Base-by-base conservation (phyloP, 1,284 basidiomycete genomes). In the Fomitopsis betulina region DNA sequence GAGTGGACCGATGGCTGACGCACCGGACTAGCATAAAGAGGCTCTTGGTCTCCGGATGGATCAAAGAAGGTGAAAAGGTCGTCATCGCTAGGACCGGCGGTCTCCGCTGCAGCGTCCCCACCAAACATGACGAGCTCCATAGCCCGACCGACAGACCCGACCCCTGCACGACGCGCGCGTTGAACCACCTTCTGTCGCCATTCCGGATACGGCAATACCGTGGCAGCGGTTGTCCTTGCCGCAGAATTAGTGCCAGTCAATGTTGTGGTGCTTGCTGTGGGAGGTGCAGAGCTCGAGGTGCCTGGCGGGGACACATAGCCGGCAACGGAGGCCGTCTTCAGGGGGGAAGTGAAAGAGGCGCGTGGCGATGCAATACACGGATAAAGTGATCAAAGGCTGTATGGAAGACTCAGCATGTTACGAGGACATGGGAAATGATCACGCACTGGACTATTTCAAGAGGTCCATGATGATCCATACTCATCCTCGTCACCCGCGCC, bases 401-500 rank as follows among this genome's bases (percentile, higher is more conserved):
- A 53, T n/a, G n/a, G 19, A 57, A 9, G 51, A 43, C 56, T 57
- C 59, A 58, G 42, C 32, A 9, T 12, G 17, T 19, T 21, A 2
- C 3, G 23, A 21, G 33, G 27, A 13, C 35, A 21, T 5, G 17
- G n/a, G 49, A 35, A 23, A 30, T 2, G 32, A 19, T 6, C 19
- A 32, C 49, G 49, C 60, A 85, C 85, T 82, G 52, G 73, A 66
- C 47, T 83, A 81, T 57, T 77, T 76, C 2, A 79, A 75, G 73
- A 86, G 73, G 64, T 87, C 84, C 27, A 88, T 66, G 2, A 86
- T 74, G 33, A 87, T 73, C 81, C 82, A 85, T 51, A 83, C 79
- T 65, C 68, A n/a, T 55, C 56, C 38, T 63, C 61, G 25, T 64
- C 58, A 56, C 60, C 52, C 33, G 25, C 12, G 9, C 27, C 47